Conservation (phyloP, 192 early-diverging fungal species). For the Rhizophagus sp. region DNA sequence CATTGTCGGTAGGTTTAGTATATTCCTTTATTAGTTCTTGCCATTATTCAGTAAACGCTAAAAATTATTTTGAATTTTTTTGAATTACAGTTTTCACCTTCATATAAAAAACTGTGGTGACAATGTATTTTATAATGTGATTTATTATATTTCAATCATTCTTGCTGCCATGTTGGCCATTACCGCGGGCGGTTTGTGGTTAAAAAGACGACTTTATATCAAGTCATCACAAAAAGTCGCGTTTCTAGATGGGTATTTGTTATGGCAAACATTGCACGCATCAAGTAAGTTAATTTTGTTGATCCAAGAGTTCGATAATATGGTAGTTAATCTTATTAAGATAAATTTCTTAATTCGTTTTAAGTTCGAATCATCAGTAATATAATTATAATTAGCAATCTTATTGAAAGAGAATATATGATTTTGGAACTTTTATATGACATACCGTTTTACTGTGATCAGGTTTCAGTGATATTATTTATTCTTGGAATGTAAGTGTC, state of each 20-base stretch:
- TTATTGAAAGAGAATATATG: not conserved
- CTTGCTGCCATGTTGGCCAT: not conserved
- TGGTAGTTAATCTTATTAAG: not conserved
- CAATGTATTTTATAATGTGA: not conserved
- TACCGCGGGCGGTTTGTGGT: not conserved
- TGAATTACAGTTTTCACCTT: not conserved
- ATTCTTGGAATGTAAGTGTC: conserved; percentile 4
- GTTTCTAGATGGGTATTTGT: not conserved
- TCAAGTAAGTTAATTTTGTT: not conserved
- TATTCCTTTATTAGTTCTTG: too few relatives aligned
- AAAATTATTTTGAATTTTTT: too few relatives aligned
- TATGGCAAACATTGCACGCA: conserved; percentile 3
- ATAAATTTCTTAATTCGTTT: not conserved
- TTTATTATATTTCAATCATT: not conserved
- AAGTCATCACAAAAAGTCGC: not conserved
- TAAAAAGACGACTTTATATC: not conserved
- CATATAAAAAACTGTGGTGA: not conserved
- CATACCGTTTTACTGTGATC: conserved; percentile 11
- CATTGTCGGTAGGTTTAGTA: not conserved
- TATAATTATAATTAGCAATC: not conserved
- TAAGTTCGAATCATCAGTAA: not conserved
- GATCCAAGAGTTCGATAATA: not conserved
- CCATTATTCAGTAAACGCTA: too few relatives aligned
- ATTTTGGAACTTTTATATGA: conserved; percentile 1
- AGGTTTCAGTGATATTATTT: conserved; percentile 2